phyloP scores from a whole-genome alignment of 192 early-diverging fungal genomes.

The Globomyces pollinis-pini region DNA sequence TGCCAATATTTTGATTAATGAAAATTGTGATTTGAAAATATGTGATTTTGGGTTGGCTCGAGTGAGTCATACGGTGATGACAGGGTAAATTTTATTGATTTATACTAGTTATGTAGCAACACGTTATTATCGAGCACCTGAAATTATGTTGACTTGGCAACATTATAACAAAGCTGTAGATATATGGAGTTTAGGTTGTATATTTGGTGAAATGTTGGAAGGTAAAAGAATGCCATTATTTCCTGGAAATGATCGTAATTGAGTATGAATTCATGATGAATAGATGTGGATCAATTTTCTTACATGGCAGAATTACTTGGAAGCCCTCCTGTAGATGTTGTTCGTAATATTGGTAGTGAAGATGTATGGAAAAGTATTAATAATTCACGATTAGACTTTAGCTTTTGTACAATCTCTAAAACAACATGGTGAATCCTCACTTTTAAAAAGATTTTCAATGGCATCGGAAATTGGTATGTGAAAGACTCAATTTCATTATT shows the following conservation, averaged over 20 bases:
- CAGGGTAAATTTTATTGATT: slow-evolving; percentile 50
- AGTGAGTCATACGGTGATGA: slow-evolving; percentile 92
- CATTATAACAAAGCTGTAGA: slow-evolving; percentile 95
- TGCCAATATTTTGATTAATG: slow-evolving; percentile 92
- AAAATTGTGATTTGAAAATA: slow-evolving; percentile 97
- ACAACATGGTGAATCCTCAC: slow-evolving; percentile 14
- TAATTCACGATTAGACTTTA: not conserved
- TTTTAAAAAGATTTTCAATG: slow-evolving; percentile 21
- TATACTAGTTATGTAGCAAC: slow-evolving; percentile 77
- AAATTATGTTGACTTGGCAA: slow-evolving; percentile 98
- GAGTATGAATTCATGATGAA: not conserved
- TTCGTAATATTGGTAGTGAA: slow-evolving; percentile 86
- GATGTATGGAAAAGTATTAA: slow-evolving; percentile 81
- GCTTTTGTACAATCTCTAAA: slow-evolving; percentile 71
- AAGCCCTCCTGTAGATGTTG: slow-evolving; percentile 85
- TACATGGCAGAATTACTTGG: slow-evolving; percentile 89
- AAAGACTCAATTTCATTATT: slow-evolving; percentile 35
- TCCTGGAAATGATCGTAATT: slow-evolving; percentile 86
- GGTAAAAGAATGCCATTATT: slow-evolving; percentile 74
- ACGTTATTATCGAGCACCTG: slow-evolving; percentile 94
- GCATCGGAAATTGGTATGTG: not conserved
- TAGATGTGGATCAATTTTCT: slow-evolving; percentile 91
- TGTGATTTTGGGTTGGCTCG: slow-evolving; percentile 97
- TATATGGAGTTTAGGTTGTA: slow-evolving; percentile 93
- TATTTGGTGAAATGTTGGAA: slow-evolving; percentile 93